phyloP scores from a whole-genome alignment of 495 filamentous ascomycete species.

The Friedmanniomyces endolithicus region DNA sequence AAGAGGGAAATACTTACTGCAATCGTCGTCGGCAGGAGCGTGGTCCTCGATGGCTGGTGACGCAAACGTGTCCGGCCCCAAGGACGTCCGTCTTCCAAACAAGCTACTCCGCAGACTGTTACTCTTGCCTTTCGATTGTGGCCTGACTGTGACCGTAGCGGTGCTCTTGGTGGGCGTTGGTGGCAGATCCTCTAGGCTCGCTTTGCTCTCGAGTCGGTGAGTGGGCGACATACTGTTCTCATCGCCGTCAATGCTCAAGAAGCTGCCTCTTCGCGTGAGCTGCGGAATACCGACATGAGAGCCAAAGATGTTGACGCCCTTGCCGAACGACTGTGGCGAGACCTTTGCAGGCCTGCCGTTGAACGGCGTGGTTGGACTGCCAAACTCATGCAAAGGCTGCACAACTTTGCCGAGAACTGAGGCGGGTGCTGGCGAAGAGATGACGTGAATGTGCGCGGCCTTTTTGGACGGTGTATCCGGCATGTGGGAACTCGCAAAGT shows the following conservation, averaged over 20 bases:
- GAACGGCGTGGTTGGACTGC: constrained; percentile 50
- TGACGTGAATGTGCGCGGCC: constrained; percentile 47
- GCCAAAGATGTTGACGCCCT: constrained; percentile 57
- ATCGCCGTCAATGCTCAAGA: constrained; percentile 65
- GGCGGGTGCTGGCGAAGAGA: constrained; percentile 29
- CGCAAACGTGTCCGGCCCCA: constrained; percentile 32
- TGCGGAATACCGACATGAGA: constrained; percentile 39
- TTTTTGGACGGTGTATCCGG: constrained; percentile 96
- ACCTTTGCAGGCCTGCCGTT: constrained; percentile 36
- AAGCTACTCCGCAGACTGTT: constrained; percentile 33
- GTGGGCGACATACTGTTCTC: constrained; percentile 50
- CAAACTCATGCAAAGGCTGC: constrained; percentile 51
- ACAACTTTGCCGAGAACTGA: constrained; percentile 41
- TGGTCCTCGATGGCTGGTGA: constrained; percentile 14
- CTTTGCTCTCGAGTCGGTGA: constrained; percentile 45
- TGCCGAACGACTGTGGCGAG: constrained; percentile 48
- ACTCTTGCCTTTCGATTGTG: constrained; percentile 34
- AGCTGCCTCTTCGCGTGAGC: constrained; percentile 54
- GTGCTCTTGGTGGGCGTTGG: constrained; percentile 84
- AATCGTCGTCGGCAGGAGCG: background rate
- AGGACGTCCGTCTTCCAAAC: constrained; percentile 33
- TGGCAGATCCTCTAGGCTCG: constrained; percentile 62
- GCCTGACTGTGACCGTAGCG: constrained; percentile 32
- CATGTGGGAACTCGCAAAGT: constrained; percentile 44
- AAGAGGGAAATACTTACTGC: constrained; percentile 14